Evolutionary conservation across 1,284 basidiomycete species (phyloP).

Genomic region (Phaffia rhodozyma): DNA sequence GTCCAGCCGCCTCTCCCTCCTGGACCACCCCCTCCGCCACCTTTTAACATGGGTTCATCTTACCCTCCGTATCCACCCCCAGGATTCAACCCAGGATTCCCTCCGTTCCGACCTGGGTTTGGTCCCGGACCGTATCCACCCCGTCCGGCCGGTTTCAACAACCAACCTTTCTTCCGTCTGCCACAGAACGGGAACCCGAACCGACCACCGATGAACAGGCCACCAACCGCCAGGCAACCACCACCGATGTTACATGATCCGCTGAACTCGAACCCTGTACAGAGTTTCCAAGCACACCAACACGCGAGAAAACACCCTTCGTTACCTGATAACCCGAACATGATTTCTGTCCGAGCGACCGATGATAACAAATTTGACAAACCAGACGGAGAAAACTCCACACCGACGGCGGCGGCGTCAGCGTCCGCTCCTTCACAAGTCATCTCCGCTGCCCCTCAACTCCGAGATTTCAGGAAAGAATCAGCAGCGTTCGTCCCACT

Average conservation of each 20-base stretch:
- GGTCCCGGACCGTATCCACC: not conserved
- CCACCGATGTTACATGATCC: too few relatives aligned
- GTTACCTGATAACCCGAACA: constrained; percentile 39
- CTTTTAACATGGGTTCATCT: too few relatives aligned
- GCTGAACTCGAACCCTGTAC: too few relatives aligned
- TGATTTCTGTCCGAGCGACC: constrained; percentile 28
- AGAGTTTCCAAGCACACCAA: too few relatives aligned
- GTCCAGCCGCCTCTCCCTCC: constrained; percentile 19
- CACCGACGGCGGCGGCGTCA: constrained; percentile 41
- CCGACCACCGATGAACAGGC: not conserved
- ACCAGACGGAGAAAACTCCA: constrained; percentile 20
- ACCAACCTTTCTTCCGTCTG: not conserved
- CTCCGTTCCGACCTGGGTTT: not conserved
- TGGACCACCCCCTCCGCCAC: constrained; percentile 21
- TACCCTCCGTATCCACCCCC: not conserved
- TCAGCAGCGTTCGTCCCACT: constrained; percentile 73
- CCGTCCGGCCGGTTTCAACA: too few relatives aligned
- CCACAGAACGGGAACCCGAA: not conserved
- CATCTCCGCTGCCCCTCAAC: constrained; percentile 65
- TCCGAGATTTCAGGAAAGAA: constrained; percentile 85
- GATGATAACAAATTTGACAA: constrained; percentile 16
- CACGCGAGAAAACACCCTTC: constrained; percentile 20
- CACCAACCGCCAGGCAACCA: not conserved
- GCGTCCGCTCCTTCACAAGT: constrained; percentile 20
- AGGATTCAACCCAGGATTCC: not conserved